A percentile compares a stretch with the other conserved stretches of the same genome.
Evolutionary conservation across 2,329 filamentous ascomycete species (phyloP).

Genomic region (Fusarium heterosporum): DNA sequence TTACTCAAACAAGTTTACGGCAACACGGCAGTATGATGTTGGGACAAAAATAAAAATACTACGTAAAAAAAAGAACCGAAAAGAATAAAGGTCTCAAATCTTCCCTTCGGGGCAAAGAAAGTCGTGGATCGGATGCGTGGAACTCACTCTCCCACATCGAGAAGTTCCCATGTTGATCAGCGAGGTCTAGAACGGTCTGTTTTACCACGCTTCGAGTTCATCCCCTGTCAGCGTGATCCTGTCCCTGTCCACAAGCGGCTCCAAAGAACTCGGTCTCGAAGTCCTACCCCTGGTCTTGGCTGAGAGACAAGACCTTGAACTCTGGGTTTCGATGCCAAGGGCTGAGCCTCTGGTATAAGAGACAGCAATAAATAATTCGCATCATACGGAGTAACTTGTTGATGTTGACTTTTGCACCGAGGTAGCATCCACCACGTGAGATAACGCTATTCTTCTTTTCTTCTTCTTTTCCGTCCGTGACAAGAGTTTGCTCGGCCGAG

Average conservation of each 20-base stretch:
- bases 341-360: not conserved
- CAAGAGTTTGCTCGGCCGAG: constrained; percentile 19
- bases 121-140: constrained; percentile 41
- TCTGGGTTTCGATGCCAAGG: constrained; percentile 24
- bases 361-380: not conserved
- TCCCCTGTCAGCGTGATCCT: constrained; percentile 22
- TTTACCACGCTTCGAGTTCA: constrained; percentile 21
- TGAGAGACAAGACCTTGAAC: constrained; percentile 19
- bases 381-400: not conserved
- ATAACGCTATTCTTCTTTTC: constrained; percentile 2
- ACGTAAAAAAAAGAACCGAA: not conserved
- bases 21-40: not conserved
- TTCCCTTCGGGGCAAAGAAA: constrained; percentile 23
- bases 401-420: not conserved
- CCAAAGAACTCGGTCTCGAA: constrained; percentile 37
- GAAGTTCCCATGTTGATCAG: constrained; percentile 45
- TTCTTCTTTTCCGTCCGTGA: constrained; percentile 2
- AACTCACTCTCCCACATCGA: constrained; percentile 40
- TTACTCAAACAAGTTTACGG: not conserved
- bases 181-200: constrained; percentile 45
- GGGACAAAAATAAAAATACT: not conserved
- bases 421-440: not conserved
- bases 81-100: constrained; percentile 34
- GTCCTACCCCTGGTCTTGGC: constrained; percentile 30
- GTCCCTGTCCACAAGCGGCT: constrained; percentile 11